These are phyloP conservation scores for Cystobasidium onofrii DNA, from an alignment of 768 basidiomycete genomes.

Conservation along the genomic window DNA sequence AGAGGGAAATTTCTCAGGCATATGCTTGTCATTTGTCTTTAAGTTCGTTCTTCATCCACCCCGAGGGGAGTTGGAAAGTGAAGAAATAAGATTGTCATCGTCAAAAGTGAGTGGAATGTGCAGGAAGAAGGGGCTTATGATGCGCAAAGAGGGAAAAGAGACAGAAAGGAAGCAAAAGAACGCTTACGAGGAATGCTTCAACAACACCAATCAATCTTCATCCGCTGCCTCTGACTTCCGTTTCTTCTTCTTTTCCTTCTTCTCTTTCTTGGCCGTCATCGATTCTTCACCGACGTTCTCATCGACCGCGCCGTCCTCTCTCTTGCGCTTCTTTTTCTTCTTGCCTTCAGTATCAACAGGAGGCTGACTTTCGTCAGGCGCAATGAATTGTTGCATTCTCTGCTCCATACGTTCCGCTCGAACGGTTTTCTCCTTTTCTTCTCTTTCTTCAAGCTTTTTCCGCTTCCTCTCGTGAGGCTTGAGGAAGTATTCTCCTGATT, in stretches of 20 bases:
- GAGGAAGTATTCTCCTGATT: slow-evolving; percentile 97
- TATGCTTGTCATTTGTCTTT: slow-evolving; percentile 32
- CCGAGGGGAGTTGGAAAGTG: slow-evolving; percentile 22
- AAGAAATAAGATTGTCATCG: slow-evolving; percentile 29
- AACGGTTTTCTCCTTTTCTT: slow-evolving; percentile 58
- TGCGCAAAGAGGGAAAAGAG: not conserved
- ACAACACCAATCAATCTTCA: not conserved
- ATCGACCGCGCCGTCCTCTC: slow-evolving; percentile 25
- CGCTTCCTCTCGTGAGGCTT: slow-evolving; percentile 78
- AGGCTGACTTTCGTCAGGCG: slow-evolving; percentile 70
- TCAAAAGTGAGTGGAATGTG: not conserved
- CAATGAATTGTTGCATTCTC: slow-evolving; percentile 78
- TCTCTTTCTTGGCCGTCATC: not conserved
- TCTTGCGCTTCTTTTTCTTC: slow-evolving; percentile 50
- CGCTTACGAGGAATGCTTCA: not conserved
- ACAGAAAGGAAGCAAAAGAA: not conserved
- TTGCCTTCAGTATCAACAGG: slow-evolving; percentile 53
- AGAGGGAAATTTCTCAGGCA: slow-evolving; percentile 9
- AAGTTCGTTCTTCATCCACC: slow-evolving; percentile 18
- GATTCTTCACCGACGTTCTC: slow-evolving; percentile 5
- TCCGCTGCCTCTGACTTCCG: slow-evolving; percentile 32
- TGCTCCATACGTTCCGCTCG: slow-evolving; percentile 56
- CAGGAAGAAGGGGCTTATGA: too few species aligned
- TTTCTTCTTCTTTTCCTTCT: slow-evolving; percentile 17
- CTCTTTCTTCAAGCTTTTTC: slow-evolving; percentile 61